These are phyloP conservation scores for Verticillium tricorpus DNA, from an alignment of 2,329 filamentous ascomycete species.

Conservation along the genomic window DNA sequence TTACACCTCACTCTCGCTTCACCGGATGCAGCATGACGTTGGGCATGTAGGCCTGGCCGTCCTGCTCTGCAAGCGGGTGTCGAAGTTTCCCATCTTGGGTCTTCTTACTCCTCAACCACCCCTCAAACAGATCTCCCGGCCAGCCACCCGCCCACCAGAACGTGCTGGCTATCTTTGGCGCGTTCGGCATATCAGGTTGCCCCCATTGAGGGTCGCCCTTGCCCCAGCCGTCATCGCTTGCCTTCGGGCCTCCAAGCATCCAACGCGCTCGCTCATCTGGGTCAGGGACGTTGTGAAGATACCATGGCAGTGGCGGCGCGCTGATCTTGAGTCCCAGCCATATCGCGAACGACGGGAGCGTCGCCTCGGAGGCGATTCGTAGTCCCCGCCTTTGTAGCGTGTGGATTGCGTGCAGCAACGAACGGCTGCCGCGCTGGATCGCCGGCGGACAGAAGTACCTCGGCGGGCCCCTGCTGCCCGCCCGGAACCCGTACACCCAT, in stretches of 20 bases:
- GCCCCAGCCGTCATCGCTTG: constrained; percentile 57
- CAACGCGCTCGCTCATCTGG: constrained; percentile 13
- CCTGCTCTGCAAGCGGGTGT: constrained; percentile 18
- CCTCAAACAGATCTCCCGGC: constrained; percentile 24
- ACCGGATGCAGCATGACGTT: constrained; percentile 32
- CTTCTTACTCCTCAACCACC: constrained; percentile 20
- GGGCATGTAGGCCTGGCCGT: constrained; percentile 26
- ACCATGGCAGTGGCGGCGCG: constrained; percentile 29
- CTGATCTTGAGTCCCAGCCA: constrained; percentile 33
- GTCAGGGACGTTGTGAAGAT: constrained; percentile 20
- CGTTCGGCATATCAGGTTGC: background rate
- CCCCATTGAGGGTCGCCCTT: constrained; percentile 17
- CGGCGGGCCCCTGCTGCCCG: constrained; percentile 17
- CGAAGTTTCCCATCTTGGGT: constrained; percentile 11
- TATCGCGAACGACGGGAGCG: constrained; percentile 28
- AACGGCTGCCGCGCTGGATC: constrained; percentile 24
- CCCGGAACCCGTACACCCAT: constrained; percentile 23
- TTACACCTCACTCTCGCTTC: constrained; percentile 17
- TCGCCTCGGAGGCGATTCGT: constrained; percentile 27
- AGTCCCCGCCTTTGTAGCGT: constrained; percentile 24
- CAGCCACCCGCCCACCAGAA: constrained; percentile 30
- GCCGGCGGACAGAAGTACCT: constrained; percentile 31
- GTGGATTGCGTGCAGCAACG: constrained; percentile 26
- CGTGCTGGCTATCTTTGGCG: constrained; percentile 4
- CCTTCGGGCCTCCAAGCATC: constrained; percentile 33